A percentile compares a stretch with the other conserved stretches of the same genome.
phyloP scores from a whole-genome alignment of 106 monocot genomes.

The Acorus gramineus region DNA sequence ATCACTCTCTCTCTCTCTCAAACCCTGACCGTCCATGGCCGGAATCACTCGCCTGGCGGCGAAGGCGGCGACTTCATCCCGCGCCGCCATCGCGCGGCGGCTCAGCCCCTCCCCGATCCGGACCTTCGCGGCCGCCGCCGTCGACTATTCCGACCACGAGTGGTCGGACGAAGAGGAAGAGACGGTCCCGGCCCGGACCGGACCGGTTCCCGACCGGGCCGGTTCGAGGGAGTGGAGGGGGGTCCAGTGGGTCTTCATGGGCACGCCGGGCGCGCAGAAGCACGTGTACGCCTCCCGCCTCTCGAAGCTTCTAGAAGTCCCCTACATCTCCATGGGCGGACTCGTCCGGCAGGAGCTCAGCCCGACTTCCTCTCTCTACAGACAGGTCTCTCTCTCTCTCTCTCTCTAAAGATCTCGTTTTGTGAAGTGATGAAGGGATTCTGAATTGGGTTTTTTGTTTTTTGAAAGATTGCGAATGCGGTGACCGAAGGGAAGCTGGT shows the following conservation, averaged over 20 bases:
- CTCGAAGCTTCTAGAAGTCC: constrained; percentile 66
- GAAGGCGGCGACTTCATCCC: constrained; percentile 7
- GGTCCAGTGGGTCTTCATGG: constrained; percentile 95
- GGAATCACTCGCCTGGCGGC: background rate
- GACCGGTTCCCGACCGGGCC: constrained; percentile 15
- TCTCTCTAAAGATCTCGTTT: no score
- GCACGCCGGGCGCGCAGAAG: constrained; percentile 57
- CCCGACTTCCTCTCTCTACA: constrained; percentile 67
- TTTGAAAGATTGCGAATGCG: constrained; percentile 69
- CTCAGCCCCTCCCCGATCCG: constrained; percentile 2
- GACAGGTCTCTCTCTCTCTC: constrained; percentile 33
- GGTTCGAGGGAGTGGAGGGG: constrained; percentile 41
- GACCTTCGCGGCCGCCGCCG: constrained; percentile 25
- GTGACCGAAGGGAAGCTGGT: constrained; percentile 86
- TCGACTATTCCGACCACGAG: constrained; percentile 22
- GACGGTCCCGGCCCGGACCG: background rate
- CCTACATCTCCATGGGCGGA: constrained; percentile 89
- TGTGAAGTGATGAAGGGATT: background rate
- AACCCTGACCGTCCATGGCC: constrained; percentile 1
- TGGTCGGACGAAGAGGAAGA: constrained; percentile 33
- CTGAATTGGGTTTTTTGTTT: background rate
- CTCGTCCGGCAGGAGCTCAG: constrained; percentile 86
- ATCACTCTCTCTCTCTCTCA: background rate
- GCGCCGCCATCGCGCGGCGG: background rate
- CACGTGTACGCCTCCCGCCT: constrained; percentile 58